A percentile compares a stretch with the other conserved stretches of the same genome.
phyloP scores from a whole-genome alignment of 1,139 yeast genomes.

The Sugiyamaella sp. region DNA sequence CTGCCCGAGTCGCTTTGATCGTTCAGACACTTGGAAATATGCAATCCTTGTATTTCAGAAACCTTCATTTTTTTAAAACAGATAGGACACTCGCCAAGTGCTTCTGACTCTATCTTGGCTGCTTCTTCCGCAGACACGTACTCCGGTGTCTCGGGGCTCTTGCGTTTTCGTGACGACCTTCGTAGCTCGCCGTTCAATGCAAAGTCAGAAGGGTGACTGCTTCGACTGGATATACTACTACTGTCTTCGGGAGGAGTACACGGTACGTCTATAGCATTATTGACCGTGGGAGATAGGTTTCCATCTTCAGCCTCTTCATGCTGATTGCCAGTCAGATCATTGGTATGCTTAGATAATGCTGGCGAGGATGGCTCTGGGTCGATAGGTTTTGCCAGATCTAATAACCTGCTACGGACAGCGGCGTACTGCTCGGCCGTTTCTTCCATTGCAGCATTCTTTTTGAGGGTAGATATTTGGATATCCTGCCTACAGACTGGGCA shows the following conservation, averaged over 20 bases:
- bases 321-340: not conserved
- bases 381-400: conserved; percentile 12
- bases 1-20: not conserved
- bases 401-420: conserved; percentile 38
- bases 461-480: conserved; percentile 68
- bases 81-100: conserved; percentile 59
- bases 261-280: not conserved
- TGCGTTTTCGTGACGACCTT: conserved; percentile 18
- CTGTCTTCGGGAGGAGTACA: not conserved
- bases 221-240: not conserved
- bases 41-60: conserved; percentile 60
- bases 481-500: conserved; percentile 84
- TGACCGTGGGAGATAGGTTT: not conserved
- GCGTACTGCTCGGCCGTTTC: conserved; percentile 65
- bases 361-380: not conserved
- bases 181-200: conserved; percentile 7
- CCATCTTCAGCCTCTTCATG: not conserved
- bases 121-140: conserved; percentile 9
- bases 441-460: conserved; percentile 71
- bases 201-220: not conserved
- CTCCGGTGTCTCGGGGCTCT: conserved; percentile 14
- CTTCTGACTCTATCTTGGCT: conserved; percentile 20
- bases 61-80: conserved; percentile 63
- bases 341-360: conserved; percentile 1
- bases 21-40: conserved; percentile 67